phyloP scores from a whole-genome alignment of 1,284 basidiomycete species.

The Ceratobasidium sp. region DNA sequence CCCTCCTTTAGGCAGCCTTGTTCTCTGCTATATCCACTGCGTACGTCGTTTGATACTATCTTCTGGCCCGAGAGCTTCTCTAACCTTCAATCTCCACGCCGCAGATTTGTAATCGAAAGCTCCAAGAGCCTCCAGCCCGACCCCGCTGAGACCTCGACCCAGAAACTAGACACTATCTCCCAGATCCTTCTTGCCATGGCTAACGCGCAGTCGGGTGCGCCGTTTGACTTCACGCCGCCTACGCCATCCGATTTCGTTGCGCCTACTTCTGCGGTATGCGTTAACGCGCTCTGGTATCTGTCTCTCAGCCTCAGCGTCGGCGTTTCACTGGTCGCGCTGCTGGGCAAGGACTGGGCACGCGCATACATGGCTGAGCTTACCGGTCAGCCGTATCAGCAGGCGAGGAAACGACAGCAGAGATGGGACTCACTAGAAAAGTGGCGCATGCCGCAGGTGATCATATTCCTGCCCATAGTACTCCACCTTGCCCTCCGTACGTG shows the following conservation, averaged over 20 bases:
- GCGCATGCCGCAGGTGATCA: neutral
- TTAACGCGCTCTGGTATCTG: slow-evolving; percentile 23
- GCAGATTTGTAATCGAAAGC: slow-evolving; percentile 2
- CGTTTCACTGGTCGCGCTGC: slow-evolving; percentile 25
- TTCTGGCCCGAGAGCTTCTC: neutral
- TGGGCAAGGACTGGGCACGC: slow-evolving; percentile 23
- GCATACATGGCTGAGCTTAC: slow-evolving; percentile 16
- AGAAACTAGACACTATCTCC: slow-evolving; percentile 4
- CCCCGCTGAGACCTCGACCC: slow-evolving; percentile 16
- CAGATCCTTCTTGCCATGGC: slow-evolving; percentile 32
- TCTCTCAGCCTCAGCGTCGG: slow-evolving; percentile 16
- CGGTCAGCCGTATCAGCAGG: slow-evolving; percentile 21
- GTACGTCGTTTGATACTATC: too few relatives aligned
- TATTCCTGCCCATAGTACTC: neutral
- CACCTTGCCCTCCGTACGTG: slow-evolving; percentile 1
- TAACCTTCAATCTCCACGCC: neutral
- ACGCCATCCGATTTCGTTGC: neutral
- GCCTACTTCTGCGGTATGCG: neutral
- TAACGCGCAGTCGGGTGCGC: too few relatives aligned
- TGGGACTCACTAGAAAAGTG: neutral
- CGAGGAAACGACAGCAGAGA: slow-evolving; percentile 8
- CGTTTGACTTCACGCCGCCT: too few relatives aligned
- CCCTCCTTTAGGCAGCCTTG: neutral
- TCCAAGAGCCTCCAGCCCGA: neutral
- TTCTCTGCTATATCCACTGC: slow-evolving; percentile 1